Conservation (phyloP, 345 rosid genomes). For the Sonneratia caseolaris region DNA sequence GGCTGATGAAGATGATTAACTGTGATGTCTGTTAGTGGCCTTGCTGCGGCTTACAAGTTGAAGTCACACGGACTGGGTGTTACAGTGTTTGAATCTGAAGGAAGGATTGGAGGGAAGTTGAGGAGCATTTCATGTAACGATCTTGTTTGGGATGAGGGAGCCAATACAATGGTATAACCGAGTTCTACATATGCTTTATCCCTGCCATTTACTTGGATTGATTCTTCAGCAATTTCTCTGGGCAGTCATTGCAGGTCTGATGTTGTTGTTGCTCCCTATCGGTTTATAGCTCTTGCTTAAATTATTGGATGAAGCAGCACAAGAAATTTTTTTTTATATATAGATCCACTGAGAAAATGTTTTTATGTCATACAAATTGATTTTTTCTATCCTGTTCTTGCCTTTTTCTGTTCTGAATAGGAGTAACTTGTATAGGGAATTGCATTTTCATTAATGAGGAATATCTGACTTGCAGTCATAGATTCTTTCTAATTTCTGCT, state of each 20-base stretch:
- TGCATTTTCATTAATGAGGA: not conserved
- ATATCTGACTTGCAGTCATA: not conserved
- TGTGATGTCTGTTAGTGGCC: constrained; percentile 39
- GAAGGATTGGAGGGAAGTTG: constrained; percentile 74
- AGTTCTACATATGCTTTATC: not conserved
- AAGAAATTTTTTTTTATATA: not conserved
- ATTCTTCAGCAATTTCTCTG: not conserved
- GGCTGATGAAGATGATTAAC: not conserved
- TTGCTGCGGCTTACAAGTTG: constrained; percentile 89
- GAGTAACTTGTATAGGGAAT: not conserved
- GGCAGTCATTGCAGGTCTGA: not conserved
- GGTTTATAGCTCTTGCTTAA: not conserved
- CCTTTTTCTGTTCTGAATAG: not conserved
- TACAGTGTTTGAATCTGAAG: constrained; percentile 79
- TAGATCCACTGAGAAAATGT: not conserved
- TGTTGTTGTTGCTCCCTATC: not conserved
- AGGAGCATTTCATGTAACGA: constrained; percentile 51
- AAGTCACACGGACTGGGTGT: constrained; percentile 68
- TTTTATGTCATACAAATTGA: not conserved
- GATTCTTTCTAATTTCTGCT: not conserved
- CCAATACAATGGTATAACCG: constrained; percentile 70
- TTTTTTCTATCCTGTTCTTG: not conserved
- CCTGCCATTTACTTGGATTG: not conserved
- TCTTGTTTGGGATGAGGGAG: constrained; percentile 90
- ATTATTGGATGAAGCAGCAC: not conserved